phyloP scores from a whole-genome alignment of 768 basidiomycete species.

The Boletus reticuloceps region DNA sequence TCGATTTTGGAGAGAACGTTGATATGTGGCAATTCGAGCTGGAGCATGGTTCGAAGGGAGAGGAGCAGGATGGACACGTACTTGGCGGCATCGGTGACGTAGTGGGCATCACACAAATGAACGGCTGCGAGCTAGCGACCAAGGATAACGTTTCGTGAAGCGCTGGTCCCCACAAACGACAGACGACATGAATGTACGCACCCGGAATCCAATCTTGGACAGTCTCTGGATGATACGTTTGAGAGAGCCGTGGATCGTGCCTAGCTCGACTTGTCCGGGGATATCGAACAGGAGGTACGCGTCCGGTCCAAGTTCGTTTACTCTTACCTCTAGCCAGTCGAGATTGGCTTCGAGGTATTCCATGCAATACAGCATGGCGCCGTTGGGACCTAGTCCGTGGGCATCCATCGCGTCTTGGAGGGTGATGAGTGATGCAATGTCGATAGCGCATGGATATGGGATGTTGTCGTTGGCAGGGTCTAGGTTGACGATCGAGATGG shows the following conservation, averaged over 20 bases:
- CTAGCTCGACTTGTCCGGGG: slow-evolving; percentile 96
- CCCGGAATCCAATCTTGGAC: slow-evolving; percentile 77
- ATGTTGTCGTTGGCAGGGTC: slow-evolving; percentile 92
- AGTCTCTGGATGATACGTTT: slow-evolving; percentile 73
- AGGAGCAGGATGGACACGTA: slow-evolving; percentile 91
- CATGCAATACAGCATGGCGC: slow-evolving; percentile 94
- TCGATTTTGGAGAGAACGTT: slow-evolving; percentile 98
- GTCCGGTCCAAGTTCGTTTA: slow-evolving; percentile 65
- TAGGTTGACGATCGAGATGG: slow-evolving; percentile 89
- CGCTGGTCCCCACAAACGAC: not conserved
- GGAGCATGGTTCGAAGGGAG: slow-evolving; percentile 95
- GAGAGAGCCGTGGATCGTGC: slow-evolving; percentile 91
- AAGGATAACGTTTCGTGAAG: not conserved
- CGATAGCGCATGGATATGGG: slow-evolving; percentile 88
- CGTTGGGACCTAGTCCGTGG: slow-evolving; percentile 88
- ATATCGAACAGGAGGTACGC: slow-evolving; percentile 93
- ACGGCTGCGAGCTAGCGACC: slow-evolving; percentile 78
- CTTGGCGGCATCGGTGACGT: slow-evolving; percentile 94
- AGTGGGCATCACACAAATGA: slow-evolving; percentile 95
- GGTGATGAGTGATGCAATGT: slow-evolving; percentile 82
- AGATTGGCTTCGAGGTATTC: slow-evolving; percentile 95
- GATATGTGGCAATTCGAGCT: slow-evolving; percentile 95
- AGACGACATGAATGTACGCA: slow-evolving; percentile 44
- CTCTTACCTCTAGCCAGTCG: slow-evolving; percentile 77
- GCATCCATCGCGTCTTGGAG: slow-evolving; percentile 85